Conservation (phyloP, 164 flowering plant genomes). For the Berberis thunbergii region DNA sequence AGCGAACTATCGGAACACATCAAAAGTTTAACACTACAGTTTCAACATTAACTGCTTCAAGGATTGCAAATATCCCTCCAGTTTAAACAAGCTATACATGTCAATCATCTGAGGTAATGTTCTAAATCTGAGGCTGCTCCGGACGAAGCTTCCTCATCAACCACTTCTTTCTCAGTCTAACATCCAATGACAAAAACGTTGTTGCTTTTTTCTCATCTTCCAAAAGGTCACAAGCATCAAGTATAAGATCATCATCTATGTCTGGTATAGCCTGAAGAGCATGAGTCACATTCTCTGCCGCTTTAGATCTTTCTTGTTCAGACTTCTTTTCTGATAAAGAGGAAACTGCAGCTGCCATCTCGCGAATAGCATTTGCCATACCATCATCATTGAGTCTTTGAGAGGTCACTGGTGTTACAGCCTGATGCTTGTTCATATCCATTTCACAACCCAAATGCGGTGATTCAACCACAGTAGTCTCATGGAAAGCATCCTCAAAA, state of each 20-base stretch:
- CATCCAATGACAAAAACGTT: slow-evolving; percentile 51
- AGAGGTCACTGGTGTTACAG: slow-evolving; percentile 1
- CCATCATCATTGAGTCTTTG: slow-evolving; percentile 13
- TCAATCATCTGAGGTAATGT: not conserved
- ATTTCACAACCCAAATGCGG: slow-evolving; percentile 6
- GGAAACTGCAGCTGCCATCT: slow-evolving; percentile 26
- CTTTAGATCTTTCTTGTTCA: slow-evolving; percentile 17
- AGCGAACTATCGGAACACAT: too few species aligned
- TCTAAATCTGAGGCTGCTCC: slow-evolving; percentile 2
- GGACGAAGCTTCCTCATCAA: slow-evolving; percentile 42
- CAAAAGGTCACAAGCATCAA: slow-evolving; percentile 55
- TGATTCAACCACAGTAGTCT: slow-evolving; percentile 16
- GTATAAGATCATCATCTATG: slow-evolving; percentile 51
- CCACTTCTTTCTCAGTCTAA: slow-evolving; percentile 53
- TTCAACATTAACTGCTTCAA: too few species aligned
- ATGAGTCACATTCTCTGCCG: slow-evolving; percentile 34
- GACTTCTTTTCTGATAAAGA: slow-evolving; percentile 22
- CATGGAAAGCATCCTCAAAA: too few species aligned
- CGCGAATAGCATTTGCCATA: slow-evolving; percentile 17
- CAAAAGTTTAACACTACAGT: too few species aligned
- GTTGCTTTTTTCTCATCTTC: slow-evolving; percentile 56
- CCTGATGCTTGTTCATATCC: slow-evolving; percentile 1
- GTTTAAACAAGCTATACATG: not conserved
- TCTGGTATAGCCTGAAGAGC: slow-evolving; percentile 50
- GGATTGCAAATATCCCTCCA: too few species aligned